Base-by-base conservation (phyloP, 129 eudicot genomes). In the Flaveria brownii region DNA sequence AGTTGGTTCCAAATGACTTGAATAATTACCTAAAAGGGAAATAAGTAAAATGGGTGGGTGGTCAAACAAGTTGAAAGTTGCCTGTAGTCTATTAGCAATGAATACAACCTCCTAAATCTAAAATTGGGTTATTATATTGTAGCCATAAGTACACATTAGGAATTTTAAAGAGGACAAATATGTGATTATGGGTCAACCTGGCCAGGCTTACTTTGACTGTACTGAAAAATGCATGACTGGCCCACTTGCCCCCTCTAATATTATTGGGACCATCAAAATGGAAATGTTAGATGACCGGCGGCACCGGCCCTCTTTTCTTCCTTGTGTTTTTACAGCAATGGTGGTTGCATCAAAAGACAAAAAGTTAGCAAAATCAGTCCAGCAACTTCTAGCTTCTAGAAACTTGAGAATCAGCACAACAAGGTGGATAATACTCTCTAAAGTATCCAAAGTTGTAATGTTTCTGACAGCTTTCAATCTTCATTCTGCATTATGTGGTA, bases 271-370 rank as follows among this genome's bases (percentile, higher is more conserved):
- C 45, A 45, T 45, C 49, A 55, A 25, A 41, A 68, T 26, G 57
- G 57, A 55, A 39, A 68, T 25, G 75, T 41, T 16, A 57, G 11
- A 50, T 14, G 41, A n/a, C 20, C 23, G 22, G 22, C 22, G 22
- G 22, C 22, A 20, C 22, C 22, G 41, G 30, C 16, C 67, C 22
- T 66, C 20, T 65, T 17, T 45, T 78, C 51, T 78, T 39, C 22
- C 72, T 84, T 52, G 13, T 79, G 77, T 63, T 68, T 62, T 51
- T 23, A 56, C 72, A 93, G 98, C 98, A 25, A 90, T 93, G 98
- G 98, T 93, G 77, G 98, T 93, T 51, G 98, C 98, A 18, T 93
- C 98, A 26, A 93, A 88, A 71, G 98, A 93, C 90, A 88, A 88
- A 70, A 88, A 90, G 71, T 63, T 93, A 82, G 97, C 97, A 80